A percentile compares a stretch with the other conserved stretches of the same genome.
These are phyloP conservation scores for Microthyrium microscopicum DNA, from an alignment of 2,329 filamentous ascomycete species.

Conservation along the genomic window DNA sequence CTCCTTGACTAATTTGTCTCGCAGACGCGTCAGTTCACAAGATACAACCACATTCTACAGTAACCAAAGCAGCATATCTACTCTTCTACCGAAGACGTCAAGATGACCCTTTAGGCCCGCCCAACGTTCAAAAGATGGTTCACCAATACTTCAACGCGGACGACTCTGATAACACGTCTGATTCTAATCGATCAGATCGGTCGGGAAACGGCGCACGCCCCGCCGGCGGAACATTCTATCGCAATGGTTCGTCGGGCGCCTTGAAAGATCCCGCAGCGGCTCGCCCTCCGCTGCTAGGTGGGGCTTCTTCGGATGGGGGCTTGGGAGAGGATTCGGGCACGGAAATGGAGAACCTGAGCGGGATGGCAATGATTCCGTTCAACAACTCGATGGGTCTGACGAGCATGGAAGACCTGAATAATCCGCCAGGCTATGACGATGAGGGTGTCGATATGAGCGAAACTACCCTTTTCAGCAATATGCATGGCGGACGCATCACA, in stretches of 20 bases:
- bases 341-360: neutral
- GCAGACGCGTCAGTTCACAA: slow-evolving; percentile 59
- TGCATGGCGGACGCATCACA: too few species aligned
- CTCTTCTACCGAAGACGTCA: slow-evolving; percentile 90
- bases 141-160: slow-evolving; percentile 41
- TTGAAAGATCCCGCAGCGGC: slow-evolving; percentile 49
- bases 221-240: slow-evolving; percentile 57
- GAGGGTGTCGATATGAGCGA: too few species aligned
- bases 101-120: slow-evolving; percentile 51
- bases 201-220: slow-evolving; percentile 77
- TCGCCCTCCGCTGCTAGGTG: slow-evolving; percentile 21
- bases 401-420: neutral
- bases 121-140: slow-evolving; percentile 54
- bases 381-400: slow-evolving; percentile 1
- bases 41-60: slow-evolving; percentile 42
- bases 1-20: slow-evolving; percentile 23
- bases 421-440: neutral
- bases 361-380: slow-evolving; percentile 1
- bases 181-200: slow-evolving; percentile 29
- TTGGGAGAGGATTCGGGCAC: neutral
- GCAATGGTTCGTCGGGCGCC: slow-evolving; percentile 81
- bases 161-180: slow-evolving; percentile 19
- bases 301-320: slow-evolving; percentile 8
- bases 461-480: neutral
- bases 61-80: slow-evolving; percentile 71